Percentiles rank a stretch among this genome's conserved stretches.
Conservation (phyloP, 2,329 filamentous ascomycete genomes). For the Coniochaeta hoffmannii region DNA sequence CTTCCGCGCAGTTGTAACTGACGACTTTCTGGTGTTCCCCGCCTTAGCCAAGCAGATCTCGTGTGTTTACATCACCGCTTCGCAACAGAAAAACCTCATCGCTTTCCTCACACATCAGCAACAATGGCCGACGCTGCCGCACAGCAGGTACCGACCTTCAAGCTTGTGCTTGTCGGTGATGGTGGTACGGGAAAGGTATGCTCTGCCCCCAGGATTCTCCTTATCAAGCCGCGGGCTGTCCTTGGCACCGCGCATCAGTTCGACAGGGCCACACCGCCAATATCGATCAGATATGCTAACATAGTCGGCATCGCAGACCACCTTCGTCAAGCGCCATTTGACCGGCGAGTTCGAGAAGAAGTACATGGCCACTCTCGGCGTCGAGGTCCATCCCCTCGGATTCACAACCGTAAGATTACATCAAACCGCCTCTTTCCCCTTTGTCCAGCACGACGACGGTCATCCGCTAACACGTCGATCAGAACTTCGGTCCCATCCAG, state of each 20-base stretch:
- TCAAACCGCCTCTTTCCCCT: no score
- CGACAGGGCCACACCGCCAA: conserved; percentile 3
- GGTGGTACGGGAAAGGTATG: conserved; percentile 98
- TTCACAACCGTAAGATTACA: conserved; percentile 82
- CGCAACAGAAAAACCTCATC: conserved; percentile 14
- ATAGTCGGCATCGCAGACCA: conserved; percentile 68
- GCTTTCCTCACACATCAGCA: conserved; percentile 38
- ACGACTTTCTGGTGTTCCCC: background rate
- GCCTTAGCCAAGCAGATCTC: conserved; percentile 2
- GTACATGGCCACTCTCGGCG: conserved; percentile 99
- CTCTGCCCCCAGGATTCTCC: conserved; percentile 8
- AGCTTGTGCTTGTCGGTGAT: conserved; percentile 99
- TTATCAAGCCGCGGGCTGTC: conserved; percentile 11
- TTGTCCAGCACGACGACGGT: background rate
- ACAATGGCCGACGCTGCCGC: conserved; percentile 55
- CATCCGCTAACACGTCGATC: conserved; percentile 24
- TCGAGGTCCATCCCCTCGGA: conserved; percentile 96
- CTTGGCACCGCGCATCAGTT: conserved; percentile 3
- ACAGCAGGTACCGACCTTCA: conserved; percentile 71
- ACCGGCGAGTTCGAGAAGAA: conserved; percentile 99
- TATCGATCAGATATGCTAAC: conserved; percentile 4
- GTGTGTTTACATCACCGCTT: conserved; percentile 34
- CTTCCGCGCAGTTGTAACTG: conserved; percentile 1
- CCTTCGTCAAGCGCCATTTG: conserved; percentile 99
- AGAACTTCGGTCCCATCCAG: conserved; percentile 93